Percentiles rank a stretch among this genome's conserved stretches.
Conservation (phyloP, 140 eudicot species). For the Bidens hawaiensis region DNA sequence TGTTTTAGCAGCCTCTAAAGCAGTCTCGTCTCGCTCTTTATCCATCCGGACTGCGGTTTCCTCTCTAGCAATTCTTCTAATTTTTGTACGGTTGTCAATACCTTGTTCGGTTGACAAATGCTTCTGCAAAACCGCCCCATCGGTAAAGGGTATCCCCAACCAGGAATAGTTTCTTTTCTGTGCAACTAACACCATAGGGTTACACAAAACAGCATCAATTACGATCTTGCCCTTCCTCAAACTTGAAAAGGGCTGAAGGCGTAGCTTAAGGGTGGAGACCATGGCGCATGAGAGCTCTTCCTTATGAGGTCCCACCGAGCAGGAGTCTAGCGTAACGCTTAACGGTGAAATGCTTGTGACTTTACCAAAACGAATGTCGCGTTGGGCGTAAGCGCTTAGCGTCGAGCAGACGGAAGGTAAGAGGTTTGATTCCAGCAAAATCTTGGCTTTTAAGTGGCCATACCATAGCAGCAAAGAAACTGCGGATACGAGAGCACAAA, state of each 20-base stretch:
- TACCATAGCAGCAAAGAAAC: constrained; percentile 81
- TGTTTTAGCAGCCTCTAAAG: constrained; percentile 62
- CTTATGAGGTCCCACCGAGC: constrained; percentile 79
- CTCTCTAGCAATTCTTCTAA: constrained; percentile 86
- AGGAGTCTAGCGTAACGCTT: constrained; percentile 87
- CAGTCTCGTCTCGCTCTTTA: constrained; percentile 73
- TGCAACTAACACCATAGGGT: constrained; percentile 71
- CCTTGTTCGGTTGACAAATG: constrained; percentile 96
- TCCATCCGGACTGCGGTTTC: constrained; percentile 57
- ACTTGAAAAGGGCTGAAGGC: constrained; percentile 83
- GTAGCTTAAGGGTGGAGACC: constrained; percentile 64
- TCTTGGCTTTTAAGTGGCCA: constrained; percentile 74
- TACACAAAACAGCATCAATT: constrained; percentile 73
- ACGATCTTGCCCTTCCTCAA: constrained; percentile 81
- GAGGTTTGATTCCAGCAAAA: constrained; percentile 63
- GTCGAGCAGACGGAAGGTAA: constrained; percentile 80
- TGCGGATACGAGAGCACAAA: constrained; percentile 78
- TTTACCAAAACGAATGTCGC: constrained; percentile 80
- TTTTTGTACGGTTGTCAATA: constrained; percentile 84
- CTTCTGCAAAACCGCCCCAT: constrained; percentile 52
- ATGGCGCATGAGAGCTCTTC: constrained; percentile 94
- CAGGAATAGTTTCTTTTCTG: constrained; percentile 86
- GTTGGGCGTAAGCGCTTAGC: constrained; percentile 65
- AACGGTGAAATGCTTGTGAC: constrained; percentile 85
- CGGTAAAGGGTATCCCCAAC: constrained; percentile 80